Evolutionary conservation across 2,329 filamentous ascomycete species (phyloP), one percentile per base, ranked within the genome.

Genomic region (Diaporthe sp.): DNA sequence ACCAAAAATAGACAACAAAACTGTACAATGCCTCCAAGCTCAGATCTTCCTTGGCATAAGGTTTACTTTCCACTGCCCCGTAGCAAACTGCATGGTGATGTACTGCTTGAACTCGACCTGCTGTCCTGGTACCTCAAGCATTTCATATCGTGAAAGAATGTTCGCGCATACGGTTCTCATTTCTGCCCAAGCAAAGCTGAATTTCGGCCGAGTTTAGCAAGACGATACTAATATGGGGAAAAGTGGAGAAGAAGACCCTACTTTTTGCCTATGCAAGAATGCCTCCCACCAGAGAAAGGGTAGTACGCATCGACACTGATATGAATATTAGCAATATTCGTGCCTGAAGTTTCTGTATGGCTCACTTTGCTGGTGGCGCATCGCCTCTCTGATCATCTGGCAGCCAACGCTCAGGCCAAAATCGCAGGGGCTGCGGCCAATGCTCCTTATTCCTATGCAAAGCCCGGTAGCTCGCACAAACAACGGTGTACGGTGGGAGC

Each of bases 381-480:
- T 50, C 22, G 4, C 83, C 80, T 37, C 79, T 79, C 0, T 71
- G 81, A 72, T 85, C 83, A 22, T 87, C 86, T 1, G 84, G 81
- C 4, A 91, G 79, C 88, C 93, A 94, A 53, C 93, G 82, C 82
- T 95, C 93, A 0, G 93, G 94, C 13, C 91, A 83, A 81, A 89
- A 96, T 0, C 80, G 82, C 56, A 94, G 91, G 0, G 91, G 89
- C 75, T 95, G 91, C 0, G 85, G 81, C 78, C 94, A 96, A 37
- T 95, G 85, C 71, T 92, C 90, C 6, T 87, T 85, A 2, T 91
- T 88, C 4, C 92, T 88, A 78, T 95, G 93, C 44, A 96, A 85
- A n/a, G 95, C 90, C 93, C 93, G 95, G 0, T 93, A 90, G 70
- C 91, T 94, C 80, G 91, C 93, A 9, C 93, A 94, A 0, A 95